Evolutionary conservation across 257 asterid species (phyloP).

Genomic region (Gentiana dahurica): DNA sequence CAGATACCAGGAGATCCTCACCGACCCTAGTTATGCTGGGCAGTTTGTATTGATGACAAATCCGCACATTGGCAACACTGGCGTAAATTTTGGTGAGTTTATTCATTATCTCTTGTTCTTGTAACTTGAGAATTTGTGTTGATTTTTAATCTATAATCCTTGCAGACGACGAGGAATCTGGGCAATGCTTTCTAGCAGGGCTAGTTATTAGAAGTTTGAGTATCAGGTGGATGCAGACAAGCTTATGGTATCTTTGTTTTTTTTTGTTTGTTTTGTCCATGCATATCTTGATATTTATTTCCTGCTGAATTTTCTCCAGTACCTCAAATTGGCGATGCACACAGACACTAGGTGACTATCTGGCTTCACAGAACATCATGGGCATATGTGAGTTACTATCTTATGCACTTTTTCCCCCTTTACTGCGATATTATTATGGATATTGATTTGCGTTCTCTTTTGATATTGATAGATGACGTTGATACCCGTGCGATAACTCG

Average conservation of each 20-base stretch:
- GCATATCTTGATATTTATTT: constrained; percentile 5
- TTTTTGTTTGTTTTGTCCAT: constrained; percentile 1
- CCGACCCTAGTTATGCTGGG: constrained; percentile 98
- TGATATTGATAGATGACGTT: constrained; percentile 55
- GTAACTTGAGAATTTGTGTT: constrained; percentile 7
- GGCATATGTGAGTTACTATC: constrained; percentile 64
- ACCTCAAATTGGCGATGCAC: constrained; percentile 87
- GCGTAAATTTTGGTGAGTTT: constrained; percentile 73
- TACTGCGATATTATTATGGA: too few relatives aligned
- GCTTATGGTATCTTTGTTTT: constrained; percentile 1
- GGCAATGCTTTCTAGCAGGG: constrained; percentile 81
- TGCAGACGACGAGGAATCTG: constrained; percentile 81
- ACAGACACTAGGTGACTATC: constrained; percentile 73
- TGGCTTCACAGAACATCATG: constrained; percentile 84
- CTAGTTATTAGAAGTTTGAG: constrained; percentile 84
- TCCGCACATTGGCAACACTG: constrained; percentile 95
- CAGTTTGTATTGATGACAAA: constrained; percentile 93
- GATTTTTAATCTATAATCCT: constrained; percentile 9
- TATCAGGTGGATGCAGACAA: constrained; percentile 39
- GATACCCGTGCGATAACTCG: constrained; percentile 98
- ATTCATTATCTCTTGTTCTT: constrained; percentile 6
- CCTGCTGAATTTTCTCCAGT: constrained; percentile 27
- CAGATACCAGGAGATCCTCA: constrained; percentile 95
- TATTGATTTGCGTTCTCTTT: too few relatives aligned
- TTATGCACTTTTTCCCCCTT: background rate